A percentile compares a stretch with the other conserved stretches of the same genome.
Evolutionary conservation across 805 yeast genomes (phyloP).

Genomic region (Pichia heedii): DNA sequence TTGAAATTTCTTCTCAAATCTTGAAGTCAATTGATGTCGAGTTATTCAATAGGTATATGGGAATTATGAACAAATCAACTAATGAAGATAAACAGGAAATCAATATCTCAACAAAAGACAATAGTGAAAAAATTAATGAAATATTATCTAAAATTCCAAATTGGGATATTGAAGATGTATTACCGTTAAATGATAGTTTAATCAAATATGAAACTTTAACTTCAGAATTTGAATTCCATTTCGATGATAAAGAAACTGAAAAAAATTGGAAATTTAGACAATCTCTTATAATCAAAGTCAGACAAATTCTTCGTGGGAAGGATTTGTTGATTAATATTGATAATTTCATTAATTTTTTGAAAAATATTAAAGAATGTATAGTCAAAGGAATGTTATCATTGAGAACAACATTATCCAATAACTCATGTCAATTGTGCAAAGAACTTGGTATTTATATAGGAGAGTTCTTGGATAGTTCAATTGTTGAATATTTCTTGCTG

Average conservation of each 20-base stretch:
- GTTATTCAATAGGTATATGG: slow-evolving; percentile 15
- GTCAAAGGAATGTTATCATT: slow-evolving; percentile 61
- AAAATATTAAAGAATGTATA: slow-evolving; percentile 47
- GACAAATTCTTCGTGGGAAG: slow-evolving; percentile 57
- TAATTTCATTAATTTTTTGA: slow-evolving; percentile 15
- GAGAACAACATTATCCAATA: slow-evolving; percentile 71
- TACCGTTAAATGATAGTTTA: background rate
- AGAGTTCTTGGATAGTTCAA: slow-evolving; percentile 31
- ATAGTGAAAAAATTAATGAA: background rate
- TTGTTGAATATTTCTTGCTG: slow-evolving; percentile 42
- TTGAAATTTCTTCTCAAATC: slow-evolving; percentile 17
- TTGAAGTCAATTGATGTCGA: slow-evolving; percentile 25
- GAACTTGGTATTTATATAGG: slow-evolving; percentile 46
- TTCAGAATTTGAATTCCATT: slow-evolving; percentile 27
- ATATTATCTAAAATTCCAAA: slow-evolving; percentile 9
- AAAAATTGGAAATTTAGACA: slow-evolving; percentile 78
- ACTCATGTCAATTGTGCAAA: slow-evolving; percentile 69
- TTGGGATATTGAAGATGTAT: slow-evolving; percentile 24
- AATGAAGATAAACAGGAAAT: background rate
- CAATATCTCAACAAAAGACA: background rate
- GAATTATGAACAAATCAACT: slow-evolving; percentile 4
- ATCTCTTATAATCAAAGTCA: slow-evolving; percentile 42
- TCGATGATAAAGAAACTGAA: slow-evolving; percentile 77
- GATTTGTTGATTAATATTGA: slow-evolving; percentile 8
- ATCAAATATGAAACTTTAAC: slow-evolving; percentile 21